A percentile compares a stretch with the other conserved stretches of the same genome.
phyloP scores from a whole-genome alignment of 805 yeast species.

The Suhomyces vadensis region DNA sequence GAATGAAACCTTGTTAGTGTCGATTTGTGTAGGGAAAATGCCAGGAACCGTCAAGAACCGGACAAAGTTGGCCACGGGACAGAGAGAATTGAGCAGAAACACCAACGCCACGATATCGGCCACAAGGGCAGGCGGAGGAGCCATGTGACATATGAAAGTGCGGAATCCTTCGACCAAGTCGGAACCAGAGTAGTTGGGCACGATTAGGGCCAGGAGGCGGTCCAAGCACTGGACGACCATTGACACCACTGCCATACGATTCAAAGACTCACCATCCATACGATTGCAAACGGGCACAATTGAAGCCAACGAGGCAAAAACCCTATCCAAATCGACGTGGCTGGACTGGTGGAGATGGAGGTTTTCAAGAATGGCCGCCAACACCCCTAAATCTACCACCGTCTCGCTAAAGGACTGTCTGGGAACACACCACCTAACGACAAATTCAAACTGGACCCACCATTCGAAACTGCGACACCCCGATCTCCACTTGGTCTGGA shows the following conservation, averaged over 20 bases:
- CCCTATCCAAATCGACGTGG: background rate
- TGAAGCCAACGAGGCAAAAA: background rate
- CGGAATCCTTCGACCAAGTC: background rate
- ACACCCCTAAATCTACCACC: background rate
- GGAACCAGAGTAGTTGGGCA: background rate
- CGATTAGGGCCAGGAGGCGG: background rate
- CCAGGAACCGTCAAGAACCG: slow-evolving; percentile 16
- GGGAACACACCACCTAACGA: slow-evolving; percentile 6
- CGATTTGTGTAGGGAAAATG: slow-evolving; percentile 5
- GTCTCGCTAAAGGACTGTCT: background rate
- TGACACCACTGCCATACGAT: background rate
- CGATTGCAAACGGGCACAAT: background rate
- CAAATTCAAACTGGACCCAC: slow-evolving; percentile 5
- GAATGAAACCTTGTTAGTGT: slow-evolving; percentile 3
- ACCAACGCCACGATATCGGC: background rate
- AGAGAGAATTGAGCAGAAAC: background rate
- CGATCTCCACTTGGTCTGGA: slow-evolving; percentile 4
- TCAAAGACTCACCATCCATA: background rate
- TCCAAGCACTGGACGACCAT: background rate
- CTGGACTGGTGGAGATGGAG: background rate
- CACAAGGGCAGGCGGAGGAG: background rate
- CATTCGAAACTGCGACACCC: background rate
- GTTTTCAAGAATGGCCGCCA: background rate
- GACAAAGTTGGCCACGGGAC: background rate
- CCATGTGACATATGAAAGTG: background rate